Evolutionary conservation across 768 basidiomycete genomes (phyloP).

Genomic region (Trametes elegans): DNA sequence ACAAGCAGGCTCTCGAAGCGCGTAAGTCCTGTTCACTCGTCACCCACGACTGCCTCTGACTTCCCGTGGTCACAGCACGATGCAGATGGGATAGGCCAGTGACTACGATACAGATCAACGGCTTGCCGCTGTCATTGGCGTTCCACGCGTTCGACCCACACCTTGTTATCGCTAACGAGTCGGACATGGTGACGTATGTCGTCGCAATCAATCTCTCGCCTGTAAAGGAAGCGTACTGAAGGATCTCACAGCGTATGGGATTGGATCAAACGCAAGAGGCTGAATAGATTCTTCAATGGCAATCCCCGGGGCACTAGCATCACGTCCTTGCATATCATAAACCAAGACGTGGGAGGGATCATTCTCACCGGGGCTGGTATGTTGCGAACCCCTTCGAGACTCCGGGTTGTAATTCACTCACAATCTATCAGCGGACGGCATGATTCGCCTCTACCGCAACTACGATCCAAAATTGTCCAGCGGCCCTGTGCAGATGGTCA

Average conservation of each 20-base stretch:
- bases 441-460: conserved; percentile 88
- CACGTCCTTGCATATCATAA: conserved; percentile 88
- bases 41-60: no score
- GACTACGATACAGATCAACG: conserved; percentile 55
- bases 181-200: conserved; percentile 78
- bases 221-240: conserved; percentile 2
- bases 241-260: conserved; percentile 76
- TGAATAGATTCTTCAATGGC: conserved; percentile 87
- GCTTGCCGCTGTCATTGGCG: conserved; percentile 70
- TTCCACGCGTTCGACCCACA: conserved; percentile 95
- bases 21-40: conserved; percentile 49
- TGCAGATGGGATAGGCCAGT: conserved; percentile 75
- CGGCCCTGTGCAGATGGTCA: conserved; percentile 85
- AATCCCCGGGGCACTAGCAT: conserved; percentile 80
- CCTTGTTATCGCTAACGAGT: conserved; percentile 80
- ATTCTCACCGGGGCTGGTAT: conserved; percentile 83
- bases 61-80: conserved; percentile 52
- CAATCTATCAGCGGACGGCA: conserved; percentile 71
- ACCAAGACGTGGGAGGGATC: conserved; percentile 92
- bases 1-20: conserved; percentile 67
- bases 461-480: conserved; percentile 76
- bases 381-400: conserved; percentile 25
- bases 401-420: not conserved
- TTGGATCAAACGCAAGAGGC: conserved; percentile 77
- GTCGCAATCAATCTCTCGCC: not conserved